phyloP scores from a whole-genome alignment of 2,329 filamentous ascomycete genomes.

The Sporothrix mexicana region DNA sequence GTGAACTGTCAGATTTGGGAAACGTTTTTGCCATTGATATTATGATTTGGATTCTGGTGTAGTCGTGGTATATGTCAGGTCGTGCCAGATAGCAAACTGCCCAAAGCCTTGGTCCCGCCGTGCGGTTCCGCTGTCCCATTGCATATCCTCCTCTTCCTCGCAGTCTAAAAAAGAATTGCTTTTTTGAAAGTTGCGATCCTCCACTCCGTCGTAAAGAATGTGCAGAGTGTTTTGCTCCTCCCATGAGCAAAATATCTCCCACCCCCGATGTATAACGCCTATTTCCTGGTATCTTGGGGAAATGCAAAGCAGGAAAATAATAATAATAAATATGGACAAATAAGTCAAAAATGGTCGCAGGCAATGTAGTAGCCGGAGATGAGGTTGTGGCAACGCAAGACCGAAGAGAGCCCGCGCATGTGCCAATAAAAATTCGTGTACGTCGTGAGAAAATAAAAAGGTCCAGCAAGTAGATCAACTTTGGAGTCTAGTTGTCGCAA shows the following conservation, averaged over 20 bases:
- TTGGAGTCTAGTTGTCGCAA: constrained; percentile 8
- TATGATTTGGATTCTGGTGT: not conserved
- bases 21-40: constrained; percentile 1
- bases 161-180: not conserved
- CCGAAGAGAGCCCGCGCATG: not conserved
- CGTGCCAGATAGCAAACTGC: not conserved
- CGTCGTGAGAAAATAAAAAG: constrained; percentile 42
- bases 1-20: not conserved
- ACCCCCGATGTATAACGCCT: constrained; percentile 46
- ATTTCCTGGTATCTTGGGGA: constrained; percentile 52
- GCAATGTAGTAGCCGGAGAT: constrained; percentile 30
- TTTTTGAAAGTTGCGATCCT: not conserved
- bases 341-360: constrained; percentile 34
- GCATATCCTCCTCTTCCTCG: not conserved
- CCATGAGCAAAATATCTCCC: not conserved
- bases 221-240: not conserved
- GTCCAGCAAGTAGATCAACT: not conserved
- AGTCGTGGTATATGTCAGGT: constrained; percentile 7
- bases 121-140: not conserved
- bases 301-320: constrained; percentile 44
- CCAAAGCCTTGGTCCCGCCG: not conserved
- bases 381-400: constrained; percentile 32
- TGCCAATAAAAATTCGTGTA: constrained; percentile 42
- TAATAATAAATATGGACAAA: constrained; percentile 35
- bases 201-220: constrained; percentile 15